These are phyloP conservation scores for Tuctoria greenei DNA, from an alignment of 176 grass and related monocot species.

Conservation along the genomic window DNA sequence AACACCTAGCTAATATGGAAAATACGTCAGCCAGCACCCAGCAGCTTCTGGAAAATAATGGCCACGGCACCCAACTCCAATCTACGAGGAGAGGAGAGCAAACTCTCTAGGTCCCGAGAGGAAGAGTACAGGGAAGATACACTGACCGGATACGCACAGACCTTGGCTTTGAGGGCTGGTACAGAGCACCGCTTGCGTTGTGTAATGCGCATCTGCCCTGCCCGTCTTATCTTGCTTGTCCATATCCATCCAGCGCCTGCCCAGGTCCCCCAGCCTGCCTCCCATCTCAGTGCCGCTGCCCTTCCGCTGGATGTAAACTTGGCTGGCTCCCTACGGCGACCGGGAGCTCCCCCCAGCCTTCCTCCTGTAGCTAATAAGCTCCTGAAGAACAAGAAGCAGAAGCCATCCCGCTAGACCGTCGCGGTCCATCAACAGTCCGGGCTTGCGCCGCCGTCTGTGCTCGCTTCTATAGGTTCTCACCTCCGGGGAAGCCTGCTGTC, in stretches of 20 bases:
- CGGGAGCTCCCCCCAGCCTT: neutral
- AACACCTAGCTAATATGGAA: constrained; percentile 1
- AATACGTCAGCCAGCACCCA: neutral
- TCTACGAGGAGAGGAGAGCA: neutral
- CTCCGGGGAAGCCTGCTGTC: neutral
- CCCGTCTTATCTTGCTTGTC: constrained; percentile 38
- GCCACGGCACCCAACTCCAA: constrained; percentile 18
- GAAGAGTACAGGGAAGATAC: constrained; percentile 32
- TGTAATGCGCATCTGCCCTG: neutral
- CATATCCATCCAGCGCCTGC: constrained; percentile 18
- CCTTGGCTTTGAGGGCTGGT: constrained; percentile 30
- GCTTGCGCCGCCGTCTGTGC: constrained; percentile 1
- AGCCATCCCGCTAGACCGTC: neutral
- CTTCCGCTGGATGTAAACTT: constrained; percentile 13
- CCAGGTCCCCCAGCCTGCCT: constrained; percentile 11
- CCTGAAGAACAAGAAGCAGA: constrained; percentile 5
- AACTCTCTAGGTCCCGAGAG: neutral
- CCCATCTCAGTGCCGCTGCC: constrained; percentile 32
- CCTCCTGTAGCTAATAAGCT: constrained; percentile 1
- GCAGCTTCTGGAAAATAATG: neutral
- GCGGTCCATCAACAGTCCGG: constrained; percentile 7
- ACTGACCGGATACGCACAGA: constrained; percentile 32
- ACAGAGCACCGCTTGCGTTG: constrained; percentile 31
- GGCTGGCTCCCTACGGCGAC: neutral
- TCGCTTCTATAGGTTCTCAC: neutral